phyloP scores from a whole-genome alignment of 1,284 basidiomycete genomes.

The Fomitopsis schrenkii region DNA sequence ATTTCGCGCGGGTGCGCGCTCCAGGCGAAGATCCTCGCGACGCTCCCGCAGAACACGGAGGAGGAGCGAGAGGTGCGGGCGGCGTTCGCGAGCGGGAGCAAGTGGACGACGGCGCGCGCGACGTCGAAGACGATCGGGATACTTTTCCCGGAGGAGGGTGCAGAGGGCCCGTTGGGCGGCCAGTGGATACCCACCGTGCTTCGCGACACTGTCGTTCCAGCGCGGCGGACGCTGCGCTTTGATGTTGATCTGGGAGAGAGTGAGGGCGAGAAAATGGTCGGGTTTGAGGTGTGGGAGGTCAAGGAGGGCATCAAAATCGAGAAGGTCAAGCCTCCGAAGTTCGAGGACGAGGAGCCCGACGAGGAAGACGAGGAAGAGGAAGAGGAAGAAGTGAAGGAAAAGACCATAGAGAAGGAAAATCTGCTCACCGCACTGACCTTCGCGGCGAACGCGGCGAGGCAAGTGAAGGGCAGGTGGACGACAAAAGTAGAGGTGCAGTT shows the following conservation, averaged over 20 bases:
- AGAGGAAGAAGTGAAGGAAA: constrained; percentile 61
- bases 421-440: constrained; percentile 54
- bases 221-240: constrained; percentile 67
- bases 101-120: constrained; percentile 44
- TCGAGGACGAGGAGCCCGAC: constrained; percentile 38
- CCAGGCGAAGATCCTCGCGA: constrained; percentile 73
- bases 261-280: constrained; percentile 46
- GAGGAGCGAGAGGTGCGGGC: constrained; percentile 48
- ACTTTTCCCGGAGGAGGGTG: constrained; percentile 63
- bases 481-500: constrained; percentile 65
- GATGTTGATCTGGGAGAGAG: constrained; percentile 60
- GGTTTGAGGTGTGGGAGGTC: constrained; percentile 88
- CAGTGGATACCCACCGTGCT: constrained; percentile 66
- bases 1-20: constrained; percentile 87
- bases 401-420: constrained; percentile 58
- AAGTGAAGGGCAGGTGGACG: constrained; percentile 44
- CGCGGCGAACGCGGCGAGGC: constrained; percentile 45
- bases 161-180: constrained; percentile 48
- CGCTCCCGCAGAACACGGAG: constrained; percentile 39
- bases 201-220: constrained; percentile 78
- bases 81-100: constrained; percentile 47
- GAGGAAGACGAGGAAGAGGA: constrained; percentile 46
- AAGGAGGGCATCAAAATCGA: constrained; percentile 78
- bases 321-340: constrained; percentile 47
- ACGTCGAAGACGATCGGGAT: constrained; percentile 76